Evolutionary conservation across 495 filamentous ascomycete genomes (phyloP), one percentile per base, ranked within the genome.

Genomic region (Penicillium diatomitis): DNA sequence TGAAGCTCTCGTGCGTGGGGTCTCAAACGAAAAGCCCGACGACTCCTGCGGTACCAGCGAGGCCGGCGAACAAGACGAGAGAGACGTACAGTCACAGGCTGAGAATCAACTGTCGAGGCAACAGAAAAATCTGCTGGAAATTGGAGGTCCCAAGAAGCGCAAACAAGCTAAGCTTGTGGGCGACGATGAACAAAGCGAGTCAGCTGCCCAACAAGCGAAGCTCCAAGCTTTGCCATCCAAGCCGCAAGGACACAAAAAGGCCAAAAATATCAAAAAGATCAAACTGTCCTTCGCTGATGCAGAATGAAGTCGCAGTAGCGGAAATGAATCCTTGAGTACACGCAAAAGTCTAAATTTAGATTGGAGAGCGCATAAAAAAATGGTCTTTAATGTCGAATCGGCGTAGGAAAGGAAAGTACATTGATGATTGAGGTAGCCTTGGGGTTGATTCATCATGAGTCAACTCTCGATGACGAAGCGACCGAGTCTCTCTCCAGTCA

Each of bases 211-310:
- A 29, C 52, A 39, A 11, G 63, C 64, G 44, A 38, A 45, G 8
- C 57, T 67, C 35, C 53, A 62, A 31, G 43, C 45, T 4, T 51
- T 44, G 30, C 54, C 20, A 20, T 20, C 55, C 41, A 63, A 66
- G 36, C 58, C 57, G 9, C 42, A 56, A 28, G 53, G 49, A 29
- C 30, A 54, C 30, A 63, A 60, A 28, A 71, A 73, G 52, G 49
- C 65, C 6, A 74, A 67, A 53, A 74, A 70, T 54, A 62, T 62
- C 46, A 74, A 73, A 64, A 72, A 75, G 53, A 69, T 70, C 53
- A 73, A 73, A 57, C 60, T 74, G 9, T 70, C 68, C 8, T 70
- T 73, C 49, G 70, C 71, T 46, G 65, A 75, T 30, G 60, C 1
- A 20, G 20, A 20, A 20, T 20, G 20, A 20, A 20, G 20, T 20